A percentile compares a stretch with the other conserved stretches of the same genome.
Evolutionary conservation across 2,329 filamentous ascomycete species (phyloP).

Genomic region (Cryphonectria nitschkei): DNA sequence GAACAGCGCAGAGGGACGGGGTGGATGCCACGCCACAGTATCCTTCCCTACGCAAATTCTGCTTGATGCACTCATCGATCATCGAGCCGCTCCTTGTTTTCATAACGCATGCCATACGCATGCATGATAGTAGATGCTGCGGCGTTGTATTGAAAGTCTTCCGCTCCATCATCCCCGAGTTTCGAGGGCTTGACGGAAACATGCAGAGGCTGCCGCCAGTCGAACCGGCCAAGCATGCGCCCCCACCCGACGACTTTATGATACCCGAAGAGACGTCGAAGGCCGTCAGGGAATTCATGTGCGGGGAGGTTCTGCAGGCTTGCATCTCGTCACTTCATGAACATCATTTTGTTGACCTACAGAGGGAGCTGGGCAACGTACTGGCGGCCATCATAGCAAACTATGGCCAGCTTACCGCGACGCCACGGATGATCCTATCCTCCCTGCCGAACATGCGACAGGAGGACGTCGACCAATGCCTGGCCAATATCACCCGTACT

Average conservation of each 20-base stretch:
- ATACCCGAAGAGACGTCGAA: slow-evolving; percentile 59
- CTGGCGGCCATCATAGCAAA: slow-evolving; percentile 84
- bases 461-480: slow-evolving; percentile 67
- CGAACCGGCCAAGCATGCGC: slow-evolving; percentile 30
- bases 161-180: slow-evolving; percentile 81
- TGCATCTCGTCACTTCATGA: slow-evolving; percentile 92
- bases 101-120: slow-evolving; percentile 85
- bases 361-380: slow-evolving; percentile 85
- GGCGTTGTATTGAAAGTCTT: slow-evolving; percentile 85
- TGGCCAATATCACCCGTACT: slow-evolving; percentile 62
- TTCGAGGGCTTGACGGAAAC: slow-evolving; percentile 42
- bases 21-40: slow-evolving; percentile 35
- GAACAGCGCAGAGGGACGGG: slow-evolving; percentile 9
- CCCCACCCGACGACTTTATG: slow-evolving; percentile 43
- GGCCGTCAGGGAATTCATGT: slow-evolving; percentile 87
- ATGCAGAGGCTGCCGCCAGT: slow-evolving; percentile 31
- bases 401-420: slow-evolving; percentile 71
- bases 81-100: slow-evolving; percentile 90
- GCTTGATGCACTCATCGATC: slow-evolving; percentile 75
- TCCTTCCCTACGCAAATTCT: slow-evolving; percentile 77
- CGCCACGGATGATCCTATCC: slow-evolving; percentile 75
- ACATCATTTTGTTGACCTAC: slow-evolving; percentile 93
- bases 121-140: slow-evolving; percentile 88
- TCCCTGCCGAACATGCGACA: slow-evolving; percentile 77
- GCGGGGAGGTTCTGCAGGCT: slow-evolving; percentile 83